Evolutionary conservation across 2,329 filamentous ascomycete genomes (phyloP).

Genomic region (Hawksworthiomyces lignivorus): DNA sequence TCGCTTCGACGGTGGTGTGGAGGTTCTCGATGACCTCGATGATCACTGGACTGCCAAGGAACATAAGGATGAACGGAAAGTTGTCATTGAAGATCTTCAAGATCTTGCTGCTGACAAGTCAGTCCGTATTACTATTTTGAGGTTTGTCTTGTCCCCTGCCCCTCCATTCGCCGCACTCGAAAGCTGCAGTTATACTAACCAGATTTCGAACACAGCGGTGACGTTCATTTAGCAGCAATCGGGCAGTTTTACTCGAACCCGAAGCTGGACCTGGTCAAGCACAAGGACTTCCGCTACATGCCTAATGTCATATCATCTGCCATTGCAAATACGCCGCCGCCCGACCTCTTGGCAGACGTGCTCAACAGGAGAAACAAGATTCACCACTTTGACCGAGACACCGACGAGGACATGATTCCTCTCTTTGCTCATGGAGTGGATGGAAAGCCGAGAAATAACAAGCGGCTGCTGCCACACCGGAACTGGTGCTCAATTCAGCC

Average conservation of each 20-base stretch:
- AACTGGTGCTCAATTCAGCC: conserved; percentile 94
- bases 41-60: conserved; percentile 97
- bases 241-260: conserved; percentile 94
- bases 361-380: conserved; percentile 88
- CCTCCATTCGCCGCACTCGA: neutral
- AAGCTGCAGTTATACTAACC: neutral
- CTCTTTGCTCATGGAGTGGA: conserved; percentile 87
- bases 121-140: conserved; percentile 81
- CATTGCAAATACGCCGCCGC: conserved; percentile 86
- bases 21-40: conserved; percentile 85
- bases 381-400: conserved; percentile 64
- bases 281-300: conserved; percentile 94
- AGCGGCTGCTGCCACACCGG: conserved; percentile 74
- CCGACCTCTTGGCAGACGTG: conserved; percentile 80
- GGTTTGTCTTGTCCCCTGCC: conserved; percentile 30
- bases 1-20: conserved; percentile 83
- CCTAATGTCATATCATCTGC: conserved; percentile 90
- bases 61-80: conserved; percentile 83
- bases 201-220: conserved; percentile 53
- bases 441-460: conserved; percentile 84
- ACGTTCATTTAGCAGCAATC: conserved; percentile 86
- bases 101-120: conserved; percentile 90
- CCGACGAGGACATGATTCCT: conserved; percentile 92
- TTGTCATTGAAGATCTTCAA: conserved; percentile 84
- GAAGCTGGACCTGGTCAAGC: conserved; percentile 70